phyloP scores from a whole-genome alignment of 805 yeast genomes.

The Teunomyces gatunensis region DNA sequence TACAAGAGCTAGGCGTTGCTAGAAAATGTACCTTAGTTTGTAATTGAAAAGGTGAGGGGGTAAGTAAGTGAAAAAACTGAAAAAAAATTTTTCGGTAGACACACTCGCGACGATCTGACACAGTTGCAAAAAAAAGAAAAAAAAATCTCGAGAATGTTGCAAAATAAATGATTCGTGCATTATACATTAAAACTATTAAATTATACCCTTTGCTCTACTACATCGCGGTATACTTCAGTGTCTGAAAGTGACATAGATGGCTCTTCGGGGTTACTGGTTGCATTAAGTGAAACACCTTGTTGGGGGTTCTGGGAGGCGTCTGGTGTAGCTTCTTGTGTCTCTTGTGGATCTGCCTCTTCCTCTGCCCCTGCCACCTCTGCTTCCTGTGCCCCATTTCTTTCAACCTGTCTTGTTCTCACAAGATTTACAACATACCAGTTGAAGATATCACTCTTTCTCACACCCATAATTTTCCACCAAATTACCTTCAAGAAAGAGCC shows the following conservation, averaged over 20 bases:
- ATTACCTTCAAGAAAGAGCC: conserved; percentile 27
- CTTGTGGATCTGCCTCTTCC: conserved; percentile 3
- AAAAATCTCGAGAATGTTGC: neutral
- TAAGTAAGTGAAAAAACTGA: conserved; percentile 1
- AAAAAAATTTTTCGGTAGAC: neutral
- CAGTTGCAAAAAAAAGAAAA: neutral
- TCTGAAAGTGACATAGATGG: neutral
- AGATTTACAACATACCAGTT: conserved; percentile 45
- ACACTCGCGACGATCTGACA: neutral
- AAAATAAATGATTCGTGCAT: neutral
- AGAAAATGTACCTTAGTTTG: neutral
- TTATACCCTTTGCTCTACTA: conserved; percentile 20
- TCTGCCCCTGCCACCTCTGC: conserved; percentile 17
- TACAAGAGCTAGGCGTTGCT: neutral
- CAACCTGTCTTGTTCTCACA: neutral
- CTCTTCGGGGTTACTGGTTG: neutral
- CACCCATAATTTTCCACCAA: conserved; percentile 60
- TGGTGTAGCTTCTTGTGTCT: neutral
- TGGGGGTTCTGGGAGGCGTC: neutral
- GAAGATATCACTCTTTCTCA: conserved; percentile 45
- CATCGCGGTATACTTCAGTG: conserved; percentile 13
- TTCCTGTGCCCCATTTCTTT: conserved; percentile 1
- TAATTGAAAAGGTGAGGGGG: neutral
- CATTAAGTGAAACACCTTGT: neutral
- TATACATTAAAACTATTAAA: neutral